A percentile compares a stretch with the other conserved stretches of the same genome.
Conservation (phyloP, 345 rosid species). For the Gossypium turneri region DNA sequence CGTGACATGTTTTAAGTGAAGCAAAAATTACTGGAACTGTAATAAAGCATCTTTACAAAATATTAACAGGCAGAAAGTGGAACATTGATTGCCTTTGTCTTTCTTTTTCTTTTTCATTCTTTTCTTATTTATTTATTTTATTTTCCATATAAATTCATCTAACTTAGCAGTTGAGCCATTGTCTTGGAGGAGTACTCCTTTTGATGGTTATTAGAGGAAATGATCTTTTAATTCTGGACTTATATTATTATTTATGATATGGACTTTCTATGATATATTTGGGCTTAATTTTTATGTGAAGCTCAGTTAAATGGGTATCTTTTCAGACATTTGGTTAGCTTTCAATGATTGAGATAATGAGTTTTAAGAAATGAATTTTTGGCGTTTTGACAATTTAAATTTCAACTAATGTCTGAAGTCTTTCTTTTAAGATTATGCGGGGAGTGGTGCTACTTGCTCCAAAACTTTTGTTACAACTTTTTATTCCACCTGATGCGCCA, state of each 20-base stretch:
- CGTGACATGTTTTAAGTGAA: neutral
- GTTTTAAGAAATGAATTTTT: neutral
- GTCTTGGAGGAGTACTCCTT: neutral
- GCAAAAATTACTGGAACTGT: neutral
- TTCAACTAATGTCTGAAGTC: neutral
- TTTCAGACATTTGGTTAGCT: neutral
- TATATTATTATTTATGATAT: neutral
- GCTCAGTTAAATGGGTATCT: neutral
- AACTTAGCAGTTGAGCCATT: neutral
- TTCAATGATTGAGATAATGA: neutral
- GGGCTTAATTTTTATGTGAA: neutral
- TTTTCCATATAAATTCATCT: neutral
- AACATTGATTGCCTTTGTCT: neutral
- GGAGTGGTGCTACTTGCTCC: neutral
- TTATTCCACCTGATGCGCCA: neutral
- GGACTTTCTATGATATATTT: neutral
- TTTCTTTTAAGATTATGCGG: neutral
- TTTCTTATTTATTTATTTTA: neutral
- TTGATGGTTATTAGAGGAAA: constrained; percentile 5
- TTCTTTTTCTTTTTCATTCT: neutral
- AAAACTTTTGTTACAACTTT: neutral
- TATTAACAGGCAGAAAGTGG: neutral
- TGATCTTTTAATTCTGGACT: neutral
- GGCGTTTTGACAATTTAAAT: neutral
- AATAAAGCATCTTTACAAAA: neutral